Conservation (phyloP, 768 basidiomycete genomes). For the Cystobasidium onofrii region DNA sequence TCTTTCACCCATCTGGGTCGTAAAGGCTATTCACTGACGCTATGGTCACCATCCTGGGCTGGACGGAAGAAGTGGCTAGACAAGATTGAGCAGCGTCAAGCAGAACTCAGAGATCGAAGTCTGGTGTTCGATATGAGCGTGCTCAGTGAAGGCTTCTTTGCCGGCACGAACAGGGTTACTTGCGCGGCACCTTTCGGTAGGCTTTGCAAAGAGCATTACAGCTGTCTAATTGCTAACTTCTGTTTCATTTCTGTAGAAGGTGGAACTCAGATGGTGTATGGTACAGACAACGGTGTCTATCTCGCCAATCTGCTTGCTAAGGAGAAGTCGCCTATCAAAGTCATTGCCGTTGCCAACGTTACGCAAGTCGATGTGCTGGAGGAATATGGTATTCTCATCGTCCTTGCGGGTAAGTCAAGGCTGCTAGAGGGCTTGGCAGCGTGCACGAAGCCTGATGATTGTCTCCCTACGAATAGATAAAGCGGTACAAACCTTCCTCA, state of each 20-base stretch:
- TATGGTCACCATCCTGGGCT: conserved; percentile 80
- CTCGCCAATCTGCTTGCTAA: conserved; percentile 73
- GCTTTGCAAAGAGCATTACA: conserved; percentile 45
- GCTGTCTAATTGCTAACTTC: background rate
- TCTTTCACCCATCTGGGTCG: conserved; percentile 90
- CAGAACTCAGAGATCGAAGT: conserved; percentile 70
- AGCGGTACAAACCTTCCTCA: conserved; percentile 88
- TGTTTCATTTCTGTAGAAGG: conserved; percentile 52
- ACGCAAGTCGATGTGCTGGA: conserved; percentile 92
- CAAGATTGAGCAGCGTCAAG: conserved; percentile 79
- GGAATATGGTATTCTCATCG: conserved; percentile 87
- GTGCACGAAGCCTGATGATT: background rate
- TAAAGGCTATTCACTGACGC: conserved; percentile 79
- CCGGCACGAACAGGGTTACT: conserved; percentile 74
- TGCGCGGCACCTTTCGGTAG: conserved; percentile 81
- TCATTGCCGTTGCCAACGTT: conserved; percentile 78
- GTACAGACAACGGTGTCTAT: conserved; percentile 96
- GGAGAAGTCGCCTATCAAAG: conserved; percentile 60
- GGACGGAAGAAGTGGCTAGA: conserved; percentile 92
- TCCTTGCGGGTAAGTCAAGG: conserved; percentile 72
- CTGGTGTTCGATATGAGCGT: conserved; percentile 74
- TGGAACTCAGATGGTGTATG: conserved; percentile 80
- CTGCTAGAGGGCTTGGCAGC: background rate
- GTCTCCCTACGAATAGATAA: conserved; percentile 55
- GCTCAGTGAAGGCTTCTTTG: conserved; percentile 80